Evolutionary conservation across 345 rosid genomes (phyloP).

Genomic region (Rubroshorea leprosula): DNA sequence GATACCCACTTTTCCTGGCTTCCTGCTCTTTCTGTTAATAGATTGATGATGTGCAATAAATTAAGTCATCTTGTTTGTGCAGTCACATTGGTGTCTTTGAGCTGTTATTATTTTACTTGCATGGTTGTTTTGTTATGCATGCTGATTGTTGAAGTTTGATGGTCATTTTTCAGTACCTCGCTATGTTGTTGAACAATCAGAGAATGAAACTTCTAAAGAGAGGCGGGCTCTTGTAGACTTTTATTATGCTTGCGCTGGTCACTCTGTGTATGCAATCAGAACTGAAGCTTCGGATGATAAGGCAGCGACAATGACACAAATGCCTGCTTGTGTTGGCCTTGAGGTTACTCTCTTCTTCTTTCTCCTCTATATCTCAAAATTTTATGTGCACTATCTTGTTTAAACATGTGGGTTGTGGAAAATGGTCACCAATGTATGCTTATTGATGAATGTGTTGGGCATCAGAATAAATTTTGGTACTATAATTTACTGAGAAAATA

Average conservation of each 20-base stretch:
- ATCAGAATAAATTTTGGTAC: background rate
- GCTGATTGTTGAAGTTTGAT: constrained; percentile 4
- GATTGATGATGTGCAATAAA: background rate
- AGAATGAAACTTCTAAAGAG: constrained; percentile 43
- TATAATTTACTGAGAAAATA: background rate
- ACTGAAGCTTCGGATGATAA: constrained; percentile 33
- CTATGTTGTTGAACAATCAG: constrained; percentile 36
- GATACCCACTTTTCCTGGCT: too few species aligned
- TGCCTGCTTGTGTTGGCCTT: constrained; percentile 59
- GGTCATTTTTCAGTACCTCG: constrained; percentile 34
- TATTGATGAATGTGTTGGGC: background rate
- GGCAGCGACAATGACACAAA: constrained; percentile 29
- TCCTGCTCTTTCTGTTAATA: too few species aligned
- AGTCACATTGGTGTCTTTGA: background rate
- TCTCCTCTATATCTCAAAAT: background rate
- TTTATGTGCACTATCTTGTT: background rate
- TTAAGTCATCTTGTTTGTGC: background rate
- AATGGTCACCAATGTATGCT: background rate
- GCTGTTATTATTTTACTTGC: background rate
- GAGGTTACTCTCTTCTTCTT: constrained; percentile 34
- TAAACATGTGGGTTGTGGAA: background rate
- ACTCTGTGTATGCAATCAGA: constrained; percentile 38
- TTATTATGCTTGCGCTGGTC: constrained; percentile 64
- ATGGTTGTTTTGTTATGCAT: background rate
- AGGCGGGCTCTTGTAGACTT: constrained; percentile 35